Evolutionary conservation across 306 rosid species (phyloP), one percentile per base, ranked within the genome.

Genomic region (Sechiopsis laciniata): DNA sequence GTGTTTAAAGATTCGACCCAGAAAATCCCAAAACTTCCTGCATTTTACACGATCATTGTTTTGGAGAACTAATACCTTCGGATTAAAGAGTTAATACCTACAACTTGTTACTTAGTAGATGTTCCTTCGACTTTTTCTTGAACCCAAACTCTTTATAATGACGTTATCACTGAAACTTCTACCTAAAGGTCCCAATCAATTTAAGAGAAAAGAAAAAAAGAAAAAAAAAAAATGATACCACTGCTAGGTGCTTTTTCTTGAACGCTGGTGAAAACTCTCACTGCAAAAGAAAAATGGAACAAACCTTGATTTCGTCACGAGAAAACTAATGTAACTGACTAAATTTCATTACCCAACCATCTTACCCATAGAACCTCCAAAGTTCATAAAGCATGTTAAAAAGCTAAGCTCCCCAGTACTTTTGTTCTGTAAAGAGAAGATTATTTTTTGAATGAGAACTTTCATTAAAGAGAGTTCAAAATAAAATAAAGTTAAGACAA

Each of bases 351-450:
- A 62, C 52, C 55, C 74, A 32, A 46, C 66, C 51, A 78, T 78
- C 96, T 77, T 87, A 94, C 97, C 99, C 85, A 83, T 79, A 46
- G 97, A 84, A 77, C 99, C 99, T 54, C 82, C 97, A 83, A 84
- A 87, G 79, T 91, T 94, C 97, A 91, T 94, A 19, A 88, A 82
- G 80, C 82, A 81, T n/a, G 99, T 95, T 80, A 95, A 68, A 87
- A 91, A 91, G 91, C 99, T 95, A 77, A 95, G 99, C 84, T 95
- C 90, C 77, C 97, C 99, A 2, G 99, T 91, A 76, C 96, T 91
- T 82, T 88, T 95, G 77, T 81, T 95, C 99, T 91, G 96, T 76
- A 81, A 62, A 74, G 75, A 76, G 84, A 20, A 77, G 59, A 53
- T 48, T 26, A 21, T 76, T 74, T 79, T 26, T 67, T 73, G 74